phyloP scores from a whole-genome alignment of 108 stramenopile species.

The Epipyxis sp. region DNA sequence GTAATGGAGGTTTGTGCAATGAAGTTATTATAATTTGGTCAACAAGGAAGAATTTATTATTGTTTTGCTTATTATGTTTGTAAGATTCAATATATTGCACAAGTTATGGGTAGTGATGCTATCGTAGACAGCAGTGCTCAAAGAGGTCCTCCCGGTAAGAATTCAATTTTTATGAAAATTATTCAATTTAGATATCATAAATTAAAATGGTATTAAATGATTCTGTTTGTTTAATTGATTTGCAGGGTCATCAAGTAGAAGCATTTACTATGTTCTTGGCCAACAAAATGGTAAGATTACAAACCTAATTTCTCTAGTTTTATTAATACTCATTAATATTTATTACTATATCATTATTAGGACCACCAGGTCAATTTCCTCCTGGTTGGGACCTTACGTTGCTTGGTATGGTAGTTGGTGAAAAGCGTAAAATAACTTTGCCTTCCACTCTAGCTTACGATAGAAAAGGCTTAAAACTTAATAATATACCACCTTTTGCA shows the following conservation, averaged over 20 bases:
- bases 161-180: not conserved
- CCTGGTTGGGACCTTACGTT: slow-evolving; percentile 79
- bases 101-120: not conserved
- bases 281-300: not conserved
- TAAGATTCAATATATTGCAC: not conserved
- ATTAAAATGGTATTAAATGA: too few species aligned
- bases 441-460: slow-evolving; percentile 84
- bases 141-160: not conserved
- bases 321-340: too few species aligned
- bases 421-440: slow-evolving; percentile 71
- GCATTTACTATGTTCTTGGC: not conserved
- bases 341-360: too few species aligned
- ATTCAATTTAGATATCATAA: not conserved
- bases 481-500: slow-evolving; percentile 36
- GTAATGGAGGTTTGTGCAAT: too few species aligned
- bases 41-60: too few species aligned
- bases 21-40: too few species aligned
- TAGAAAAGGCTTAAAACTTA: slow-evolving; percentile 44
- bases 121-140: not conserved
- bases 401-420: slow-evolving; percentile 76
- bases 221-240: too few species aligned
- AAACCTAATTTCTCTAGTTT: too few species aligned
- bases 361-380: slow-evolving; percentile 35
- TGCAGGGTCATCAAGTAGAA: not conserved
- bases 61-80: too few species aligned